Conservation (phyloP, 805 yeast genomes). For the Yamadazyma tumulicola region DNA sequence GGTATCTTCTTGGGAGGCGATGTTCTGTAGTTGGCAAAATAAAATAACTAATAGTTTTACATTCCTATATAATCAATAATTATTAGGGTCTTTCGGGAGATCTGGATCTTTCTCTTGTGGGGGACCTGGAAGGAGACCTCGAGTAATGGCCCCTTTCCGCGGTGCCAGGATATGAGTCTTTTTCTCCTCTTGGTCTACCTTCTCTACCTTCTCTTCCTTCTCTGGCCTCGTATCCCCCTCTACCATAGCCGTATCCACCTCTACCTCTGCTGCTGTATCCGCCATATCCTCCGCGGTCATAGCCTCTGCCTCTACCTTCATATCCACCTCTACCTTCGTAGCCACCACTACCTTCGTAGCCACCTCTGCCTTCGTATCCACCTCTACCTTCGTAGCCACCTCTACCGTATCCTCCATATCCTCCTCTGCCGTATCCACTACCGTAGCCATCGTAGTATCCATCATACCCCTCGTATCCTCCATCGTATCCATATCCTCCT, state of each 20-base stretch:
- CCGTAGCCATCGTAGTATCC: conserved; percentile 9
- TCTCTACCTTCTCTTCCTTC: conserved; percentile 15
- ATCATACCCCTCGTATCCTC: conserved; percentile 13
- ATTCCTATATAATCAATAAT: background rate
- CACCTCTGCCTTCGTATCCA: conserved; percentile 11
- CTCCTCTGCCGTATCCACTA: conserved; percentile 15
- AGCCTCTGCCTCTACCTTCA: conserved; percentile 7
- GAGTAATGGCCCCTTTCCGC: conserved; percentile 22
- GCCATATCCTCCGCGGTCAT: conserved; percentile 8
- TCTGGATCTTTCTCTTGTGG: conserved; percentile 19
- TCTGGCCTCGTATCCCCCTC: conserved; percentile 13
- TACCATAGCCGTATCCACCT: conserved; percentile 15
- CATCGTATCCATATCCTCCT: conserved; percentile 10
- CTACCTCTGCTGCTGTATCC: conserved; percentile 10
- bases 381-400: conserved; percentile 14
- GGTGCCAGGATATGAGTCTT: conserved; percentile 8
- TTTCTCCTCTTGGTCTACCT: conserved; percentile 11
- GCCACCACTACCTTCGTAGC: conserved; percentile 15
- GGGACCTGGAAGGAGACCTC: conserved; percentile 36
- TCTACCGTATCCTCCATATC: conserved; percentile 12
- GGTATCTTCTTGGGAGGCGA: background rate
- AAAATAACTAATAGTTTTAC: too few relatives aligned
- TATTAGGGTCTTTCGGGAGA: background rate
- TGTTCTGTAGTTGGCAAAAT: too few relatives aligned
- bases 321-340: conserved; percentile 8